A percentile compares a stretch with the other conserved stretches of the same genome.
Conservation (phyloP, 2,329 filamentous ascomycete species). For the Venturia pyrina region DNA sequence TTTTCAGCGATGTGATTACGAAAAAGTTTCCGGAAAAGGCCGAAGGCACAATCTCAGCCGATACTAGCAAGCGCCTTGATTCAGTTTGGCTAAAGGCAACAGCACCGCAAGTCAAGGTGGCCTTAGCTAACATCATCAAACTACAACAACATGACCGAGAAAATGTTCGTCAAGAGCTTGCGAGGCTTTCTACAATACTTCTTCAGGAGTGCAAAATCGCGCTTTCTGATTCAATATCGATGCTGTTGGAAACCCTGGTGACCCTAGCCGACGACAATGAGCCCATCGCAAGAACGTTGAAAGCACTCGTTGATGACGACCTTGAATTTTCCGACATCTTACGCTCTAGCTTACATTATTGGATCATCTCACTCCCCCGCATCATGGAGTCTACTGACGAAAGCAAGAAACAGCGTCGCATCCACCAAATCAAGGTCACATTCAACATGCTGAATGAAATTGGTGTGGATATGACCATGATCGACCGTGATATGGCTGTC, state of each 20-base stretch:
- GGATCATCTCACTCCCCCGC: conserved; percentile 70
- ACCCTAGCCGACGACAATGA: conserved; percentile 49
- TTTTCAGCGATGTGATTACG: conserved; percentile 37
- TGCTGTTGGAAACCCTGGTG: conserved; percentile 75
- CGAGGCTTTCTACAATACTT: conserved; percentile 61
- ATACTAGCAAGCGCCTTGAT: conserved; percentile 24
- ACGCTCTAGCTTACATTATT: conserved; percentile 65
- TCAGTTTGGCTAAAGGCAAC: conserved; percentile 71
- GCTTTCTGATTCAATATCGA: conserved; percentile 55
- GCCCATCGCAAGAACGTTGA: conserved; percentile 35
- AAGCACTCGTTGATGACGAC: conserved; percentile 53
- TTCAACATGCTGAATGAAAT: conserved; percentile 56
- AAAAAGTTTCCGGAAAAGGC: conserved; percentile 19
- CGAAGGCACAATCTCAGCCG: not conserved
- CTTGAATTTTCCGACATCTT: conserved; percentile 52
- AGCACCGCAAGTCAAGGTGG: conserved; percentile 69
- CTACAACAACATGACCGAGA: conserved; percentile 59
- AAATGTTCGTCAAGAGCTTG: conserved; percentile 59
- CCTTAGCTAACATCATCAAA: conserved; percentile 66
- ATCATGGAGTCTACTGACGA: conserved; percentile 80
- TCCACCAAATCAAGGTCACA: conserved; percentile 68
- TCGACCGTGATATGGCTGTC: conserved; percentile 57
- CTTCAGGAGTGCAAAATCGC: conserved; percentile 70
- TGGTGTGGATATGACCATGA: conserved; percentile 52
- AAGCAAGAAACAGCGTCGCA: conserved; percentile 57